Conservation (phyloP, 2,329 filamentous ascomycete species). For the Pseudogymnoascus sp. region DNA sequence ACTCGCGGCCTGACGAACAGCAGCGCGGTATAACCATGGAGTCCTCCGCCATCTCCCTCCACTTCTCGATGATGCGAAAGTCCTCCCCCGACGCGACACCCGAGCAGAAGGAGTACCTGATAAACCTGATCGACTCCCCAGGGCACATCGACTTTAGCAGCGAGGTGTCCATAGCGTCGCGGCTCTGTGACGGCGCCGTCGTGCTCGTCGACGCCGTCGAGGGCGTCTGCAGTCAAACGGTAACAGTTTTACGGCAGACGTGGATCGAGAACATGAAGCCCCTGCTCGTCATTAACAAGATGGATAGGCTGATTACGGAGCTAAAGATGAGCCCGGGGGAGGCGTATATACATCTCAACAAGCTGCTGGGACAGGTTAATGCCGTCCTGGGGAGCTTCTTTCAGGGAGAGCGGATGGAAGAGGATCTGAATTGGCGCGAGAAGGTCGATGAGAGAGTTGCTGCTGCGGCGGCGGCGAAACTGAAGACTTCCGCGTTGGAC, state of each 20-base stretch:
- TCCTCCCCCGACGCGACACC: slow-evolving; percentile 60
- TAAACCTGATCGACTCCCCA: slow-evolving; percentile 96
- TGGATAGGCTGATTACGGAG: slow-evolving; percentile 90
- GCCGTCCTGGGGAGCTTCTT: slow-evolving; percentile 97
- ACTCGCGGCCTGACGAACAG: slow-evolving; percentile 94
- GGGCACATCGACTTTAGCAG: slow-evolving; percentile 99
- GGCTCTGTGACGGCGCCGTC: slow-evolving; percentile 88
- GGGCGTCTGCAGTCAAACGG: slow-evolving; percentile 96
- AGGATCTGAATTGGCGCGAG: slow-evolving; percentile 93
- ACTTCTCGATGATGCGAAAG: slow-evolving; percentile 84
- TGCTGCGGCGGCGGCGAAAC: slow-evolving; percentile 46
- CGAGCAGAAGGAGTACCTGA: slow-evolving; percentile 79
- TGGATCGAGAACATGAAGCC: slow-evolving; percentile 96
- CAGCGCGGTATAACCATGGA: slow-evolving; percentile 99
- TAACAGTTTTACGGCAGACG: slow-evolving; percentile 88
- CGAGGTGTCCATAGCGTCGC: slow-evolving; percentile 91
- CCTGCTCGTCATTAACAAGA: slow-evolving; percentile 94
- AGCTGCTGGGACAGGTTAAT: slow-evolving; percentile 91
- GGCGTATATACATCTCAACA: slow-evolving; percentile 82
- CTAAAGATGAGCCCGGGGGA: slow-evolving; percentile 87
- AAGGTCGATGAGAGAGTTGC: slow-evolving; percentile 79
- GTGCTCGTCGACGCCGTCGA: slow-evolving; percentile 95
- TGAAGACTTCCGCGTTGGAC: slow-evolving; percentile 23
- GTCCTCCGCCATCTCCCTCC: slow-evolving; percentile 93
- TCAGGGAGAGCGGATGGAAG: slow-evolving; percentile 96